Evolutionary conservation across 345 rosid species (phyloP), one percentile per base, ranked within the genome.

Genomic region (Euphorbia tirucalli): DNA sequence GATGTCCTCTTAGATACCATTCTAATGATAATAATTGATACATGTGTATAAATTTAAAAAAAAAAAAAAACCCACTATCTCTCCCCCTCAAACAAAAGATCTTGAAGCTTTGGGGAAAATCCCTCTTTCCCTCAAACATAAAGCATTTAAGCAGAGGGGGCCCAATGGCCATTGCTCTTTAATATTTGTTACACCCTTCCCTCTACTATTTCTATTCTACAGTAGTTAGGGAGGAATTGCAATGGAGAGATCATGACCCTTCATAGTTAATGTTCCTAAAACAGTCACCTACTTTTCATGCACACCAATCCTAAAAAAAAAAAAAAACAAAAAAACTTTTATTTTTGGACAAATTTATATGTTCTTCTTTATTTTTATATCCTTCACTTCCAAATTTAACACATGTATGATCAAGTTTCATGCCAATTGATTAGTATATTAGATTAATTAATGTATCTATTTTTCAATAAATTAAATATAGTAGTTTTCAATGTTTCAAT

Each of bases 211-310:
- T 56, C 59, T 21, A 21, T 22, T 32, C 69, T 69, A 52, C 70
- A 50, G 24, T 24, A 27, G 62, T 39, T 64, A 58, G 28, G 37
- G 22, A 14, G 35, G 2, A 27, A 2, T 55, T 65, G 46, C 71
- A 69, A 67, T 39, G 49, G 68, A 65, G 39, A 15, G 43, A 49
- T 9, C 58, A 21, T 22, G 48, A 68, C 66, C 69, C 52, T 25
- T 65, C 75, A 72, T 35, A 57, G 32, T 75, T 30, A 72, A 72
- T 72, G 43, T 30, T 52, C 61, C 39, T n/a, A 28, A 32, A 21
- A 44, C 55, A 21, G 13, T 56, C 28, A 11, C 48, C 61, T 24
- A 25, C 1, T 25, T 7, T 14, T 56, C 46, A 37, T 21, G 18
- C 32, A 27, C 65, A 13, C 4, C 25, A 3, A 0, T 16, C 50